Conservation (phyloP, 495 filamentous ascomycete species). For the Aspergillus avenaceus region DNA sequence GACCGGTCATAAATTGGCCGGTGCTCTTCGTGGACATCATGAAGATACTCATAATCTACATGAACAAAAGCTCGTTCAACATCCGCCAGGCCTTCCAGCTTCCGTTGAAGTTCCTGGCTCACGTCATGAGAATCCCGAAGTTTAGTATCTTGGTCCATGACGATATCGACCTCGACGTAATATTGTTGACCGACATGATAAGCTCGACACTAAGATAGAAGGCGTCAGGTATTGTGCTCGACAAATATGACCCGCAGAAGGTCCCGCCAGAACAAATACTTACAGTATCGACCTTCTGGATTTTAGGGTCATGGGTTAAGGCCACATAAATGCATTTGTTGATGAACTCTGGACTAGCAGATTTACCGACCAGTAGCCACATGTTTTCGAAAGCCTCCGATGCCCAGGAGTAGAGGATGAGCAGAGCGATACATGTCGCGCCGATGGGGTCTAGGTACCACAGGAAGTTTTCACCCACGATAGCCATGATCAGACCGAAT, state of each 20-base stretch:
- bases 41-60: constrained; percentile 40
- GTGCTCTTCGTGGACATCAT: constrained; percentile 49
- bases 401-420: constrained; percentile 53
- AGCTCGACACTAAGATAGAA: constrained; percentile 33
- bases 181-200: constrained; percentile 54
- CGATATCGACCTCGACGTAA: constrained; percentile 56
- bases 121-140: constrained; percentile 52
- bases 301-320: constrained; percentile 49
- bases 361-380: constrained; percentile 53
- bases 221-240: neutral
- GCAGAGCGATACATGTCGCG: constrained; percentile 49
- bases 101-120: constrained; percentile 48
- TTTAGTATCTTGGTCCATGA: constrained; percentile 48
- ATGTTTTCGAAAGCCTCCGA: constrained; percentile 54
- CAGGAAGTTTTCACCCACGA: constrained; percentile 46
- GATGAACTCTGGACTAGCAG: constrained; percentile 49
- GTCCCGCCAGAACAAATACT: no score
- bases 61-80: constrained; percentile 56
- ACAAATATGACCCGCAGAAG: neutral
- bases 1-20: constrained; percentile 44
- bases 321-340: constrained; percentile 55
- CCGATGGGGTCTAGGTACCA: constrained; percentile 56
- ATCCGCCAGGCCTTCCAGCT: constrained; percentile 48
- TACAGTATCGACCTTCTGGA: constrained; percentile 50
- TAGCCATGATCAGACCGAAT: constrained; percentile 52